Conservation (phyloP, 2,329 filamentous ascomycete genomes). For the Cladosporium colombiae region DNA sequence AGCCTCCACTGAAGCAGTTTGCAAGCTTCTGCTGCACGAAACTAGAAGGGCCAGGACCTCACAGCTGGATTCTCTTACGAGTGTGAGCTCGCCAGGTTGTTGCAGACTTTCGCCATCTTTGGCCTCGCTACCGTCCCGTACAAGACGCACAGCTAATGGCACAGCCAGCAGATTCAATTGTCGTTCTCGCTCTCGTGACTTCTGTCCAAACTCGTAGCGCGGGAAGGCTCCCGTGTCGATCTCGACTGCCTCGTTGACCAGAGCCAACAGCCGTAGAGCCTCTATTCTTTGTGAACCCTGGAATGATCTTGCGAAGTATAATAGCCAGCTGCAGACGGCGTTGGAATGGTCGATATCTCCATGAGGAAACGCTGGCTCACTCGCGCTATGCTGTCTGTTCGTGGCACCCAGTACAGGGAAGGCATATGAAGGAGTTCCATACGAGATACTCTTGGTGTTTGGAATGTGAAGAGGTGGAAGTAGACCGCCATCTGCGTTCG, state of each 20-base stretch:
- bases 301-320: conserved; percentile 46
- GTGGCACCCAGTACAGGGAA: conserved; percentile 46
- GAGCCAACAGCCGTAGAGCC: conserved; percentile 44
- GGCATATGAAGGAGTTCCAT: conserved; percentile 38
- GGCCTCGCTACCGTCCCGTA: conserved; percentile 41
- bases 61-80: conserved; percentile 69
- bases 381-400: conserved; percentile 1
- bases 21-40: conserved; percentile 74
- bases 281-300: conserved; percentile 44
- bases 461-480: conserved; percentile 45
- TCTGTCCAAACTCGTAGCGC: conserved; percentile 30
- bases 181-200: conserved; percentile 43
- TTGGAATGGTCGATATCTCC: conserved; percentile 46
- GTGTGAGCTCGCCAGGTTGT: conserved; percentile 3
- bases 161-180: conserved; percentile 49
- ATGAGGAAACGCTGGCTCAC: conserved; percentile 9
- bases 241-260: conserved; percentile 37
- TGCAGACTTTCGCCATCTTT: conserved; percentile 43
- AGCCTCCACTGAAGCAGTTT: conserved; percentile 77
- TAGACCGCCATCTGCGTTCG: conserved; percentile 26
- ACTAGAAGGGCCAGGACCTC: conserved; percentile 76
- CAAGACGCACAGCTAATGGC: conserved; percentile 51
- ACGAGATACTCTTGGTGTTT: conserved; percentile 37
- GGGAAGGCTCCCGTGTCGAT: conserved; percentile 31
- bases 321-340: conserved; percentile 51